Conservation (phyloP, 78 protist genomes). For the Dictyostelium citrinum region DNA sequence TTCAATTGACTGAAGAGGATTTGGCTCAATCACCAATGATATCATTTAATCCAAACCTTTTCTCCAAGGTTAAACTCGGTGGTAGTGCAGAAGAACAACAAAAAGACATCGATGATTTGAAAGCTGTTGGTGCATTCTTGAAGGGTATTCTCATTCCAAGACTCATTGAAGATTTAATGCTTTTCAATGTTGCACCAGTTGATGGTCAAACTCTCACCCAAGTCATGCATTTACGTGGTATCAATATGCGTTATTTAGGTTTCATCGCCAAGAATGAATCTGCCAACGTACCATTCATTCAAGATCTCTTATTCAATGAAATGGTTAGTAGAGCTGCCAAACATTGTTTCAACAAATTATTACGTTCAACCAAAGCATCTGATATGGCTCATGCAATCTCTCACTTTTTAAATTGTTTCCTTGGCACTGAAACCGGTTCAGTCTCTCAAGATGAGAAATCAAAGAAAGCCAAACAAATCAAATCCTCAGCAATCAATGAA, state of each 20-base stretch:
- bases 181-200: constrained; percentile 53
- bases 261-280: constrained; percentile 9
- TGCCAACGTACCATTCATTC: constrained; percentile 38
- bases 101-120: constrained; percentile 19
- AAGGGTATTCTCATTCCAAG: constrained; percentile 46
- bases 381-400: constrained; percentile 40
- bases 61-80: neutral
- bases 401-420: constrained; percentile 79
- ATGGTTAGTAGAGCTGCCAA: constrained; percentile 80
- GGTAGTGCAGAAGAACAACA: constrained; percentile 27
- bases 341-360: constrained; percentile 15
- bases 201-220: constrained; percentile 82
- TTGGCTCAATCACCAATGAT: neutral
- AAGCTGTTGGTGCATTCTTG: constrained; percentile 33
- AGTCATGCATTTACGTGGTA: constrained; percentile 77
- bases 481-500: neutral
- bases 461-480: constrained; percentile 18
- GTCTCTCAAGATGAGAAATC: neutral
- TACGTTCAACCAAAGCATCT: constrained; percentile 3
- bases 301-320: constrained; percentile 77
- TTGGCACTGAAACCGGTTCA: constrained; percentile 54
- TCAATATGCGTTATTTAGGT: constrained; percentile 85
- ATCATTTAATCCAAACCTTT: constrained; percentile 74
- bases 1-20: neutral
- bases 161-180: constrained; percentile 66